Base-by-base conservation (phyloP, 2,329 filamentous ascomycete genomes). In the Penicillium capsulatum region DNA sequence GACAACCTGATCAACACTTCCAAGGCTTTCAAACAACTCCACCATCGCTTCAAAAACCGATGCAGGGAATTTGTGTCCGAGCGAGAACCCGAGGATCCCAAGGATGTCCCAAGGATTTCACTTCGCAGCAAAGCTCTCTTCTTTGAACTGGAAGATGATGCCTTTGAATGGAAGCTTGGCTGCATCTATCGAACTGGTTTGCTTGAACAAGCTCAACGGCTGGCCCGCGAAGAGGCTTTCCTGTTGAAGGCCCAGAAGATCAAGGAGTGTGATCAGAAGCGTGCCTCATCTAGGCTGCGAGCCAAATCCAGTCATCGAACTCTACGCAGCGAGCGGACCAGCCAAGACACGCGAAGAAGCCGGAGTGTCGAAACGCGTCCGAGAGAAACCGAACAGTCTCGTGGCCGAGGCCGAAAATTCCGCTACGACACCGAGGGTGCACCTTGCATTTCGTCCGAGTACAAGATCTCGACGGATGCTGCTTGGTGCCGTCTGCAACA, bases 81-180 rank as follows among this genome's bases (percentile, higher is more conserved):
- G 11, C 96, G 95, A 65, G 76, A 77, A 7, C 88, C 92, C 0
- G 88, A 95, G 64, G 83, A 77, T 0, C 88, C 94, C 0, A 97
- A 94, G 61, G 73, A 79, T 31, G 81, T 98, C 0, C 92, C 92
- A 1, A 91, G 86, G 58, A 72, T 98, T 15, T 91, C 89, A 0
- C 51, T 98, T 7, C 80, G 89, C 36, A 84, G 84, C 38, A 85
- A 86, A 54, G 86, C 85, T 4, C 73, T 98, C 16, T 69, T 95
- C 2, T 91, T 98, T 43, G 91, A 97, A 58, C 74, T 98, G 24
- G 92, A 98, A 66, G 92, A 98, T 61, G 91, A 92, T 34, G 84
- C 87, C 0, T 98, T 98, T 57, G 92, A 98, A 63, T 98, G 90
- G 86, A 97, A 96, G 61, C 72, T 98, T 7, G 88, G 90, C 11